Percentiles rank a stretch among this genome's conserved stretches.
Evolutionary conservation across 75 land plant species (phyloP).

Genomic region (Ceratopteris richardii): DNA sequence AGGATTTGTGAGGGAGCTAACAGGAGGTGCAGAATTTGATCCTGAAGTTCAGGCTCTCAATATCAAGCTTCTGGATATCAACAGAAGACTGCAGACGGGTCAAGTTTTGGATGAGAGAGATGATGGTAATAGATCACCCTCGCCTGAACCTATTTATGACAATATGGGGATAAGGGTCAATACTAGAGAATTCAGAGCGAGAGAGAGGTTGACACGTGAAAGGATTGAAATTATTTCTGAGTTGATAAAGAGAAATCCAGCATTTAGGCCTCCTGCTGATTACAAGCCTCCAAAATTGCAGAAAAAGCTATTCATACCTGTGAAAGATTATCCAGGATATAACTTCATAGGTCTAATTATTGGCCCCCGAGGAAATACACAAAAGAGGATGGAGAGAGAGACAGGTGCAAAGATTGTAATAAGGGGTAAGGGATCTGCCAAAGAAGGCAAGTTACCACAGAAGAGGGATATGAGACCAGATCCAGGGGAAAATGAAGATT

Average conservation of each 20-base stretch:
- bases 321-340: conserved; percentile 93
- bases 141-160: conserved; percentile 94
- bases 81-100: conserved; percentile 57
- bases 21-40: conserved; percentile 72
- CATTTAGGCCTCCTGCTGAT: conserved; percentile 90
- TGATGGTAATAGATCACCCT: conserved; percentile 81
- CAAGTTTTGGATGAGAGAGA: conserved; percentile 59
- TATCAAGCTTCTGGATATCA: conserved; percentile 66
- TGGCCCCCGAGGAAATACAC: conserved; percentile 98
- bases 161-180: conserved; percentile 87
- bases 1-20: conserved; percentile 76
- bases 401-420: conserved; percentile 97
- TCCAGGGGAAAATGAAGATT: conserved; percentile 84
- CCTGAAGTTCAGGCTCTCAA: conserved; percentile 83
- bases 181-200: conserved; percentile 74
- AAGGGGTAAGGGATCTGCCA: conserved; percentile 87
- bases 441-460: conserved; percentile 78
- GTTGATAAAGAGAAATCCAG: conserved; percentile 70
- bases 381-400: conserved; percentile 97
- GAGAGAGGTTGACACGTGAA: conserved; percentile 75
- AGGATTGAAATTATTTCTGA: conserved; percentile 74
- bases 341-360: conserved; percentile 94
- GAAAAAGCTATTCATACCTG: conserved; percentile 92
- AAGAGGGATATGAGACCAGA: conserved; percentile 79
- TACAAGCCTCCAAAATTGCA: conserved; percentile 85